phyloP scores from a whole-genome alignment of 352 stramenopile genomes.

The Aphanomyces stellatus region DNA sequence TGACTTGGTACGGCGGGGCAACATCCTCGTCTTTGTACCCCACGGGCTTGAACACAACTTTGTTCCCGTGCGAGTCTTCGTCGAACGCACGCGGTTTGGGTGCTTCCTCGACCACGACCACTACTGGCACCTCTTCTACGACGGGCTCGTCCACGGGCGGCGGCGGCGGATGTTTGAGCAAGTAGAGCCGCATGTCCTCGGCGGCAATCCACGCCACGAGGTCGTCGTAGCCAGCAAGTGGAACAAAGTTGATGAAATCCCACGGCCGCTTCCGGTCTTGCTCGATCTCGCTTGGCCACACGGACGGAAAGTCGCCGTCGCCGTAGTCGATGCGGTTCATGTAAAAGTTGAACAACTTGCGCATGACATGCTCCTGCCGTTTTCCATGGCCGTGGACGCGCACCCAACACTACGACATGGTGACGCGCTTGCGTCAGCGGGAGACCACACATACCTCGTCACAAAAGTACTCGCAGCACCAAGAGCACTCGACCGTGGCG shows the following conservation, averaged over 20 bases:
- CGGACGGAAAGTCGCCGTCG: conserved; percentile 83
- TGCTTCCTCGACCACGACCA: not conserved
- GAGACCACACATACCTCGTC: conserved; percentile 28
- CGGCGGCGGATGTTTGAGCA: not conserved
- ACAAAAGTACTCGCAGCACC: conserved; percentile 90
- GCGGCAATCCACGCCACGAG: conserved; percentile 52
- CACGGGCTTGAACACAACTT: not conserved
- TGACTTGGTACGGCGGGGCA: not conserved
- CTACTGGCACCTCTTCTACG: not conserved
- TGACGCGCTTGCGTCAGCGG: not conserved
- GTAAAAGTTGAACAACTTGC: conserved; percentile 89
- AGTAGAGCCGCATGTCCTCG: conserved; percentile 1
- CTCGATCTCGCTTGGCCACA: conserved; percentile 82
- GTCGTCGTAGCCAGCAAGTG: conserved; percentile 50
- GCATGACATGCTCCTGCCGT: conserved; percentile 56
- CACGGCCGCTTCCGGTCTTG: conserved; percentile 65
- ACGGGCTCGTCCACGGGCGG: not conserved
- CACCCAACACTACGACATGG: conserved; percentile 45
- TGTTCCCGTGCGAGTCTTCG: conserved; percentile 12
- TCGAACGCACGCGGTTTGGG: not conserved
- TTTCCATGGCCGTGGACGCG: conserved; percentile 82
- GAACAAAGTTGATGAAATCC: conserved; percentile 47
- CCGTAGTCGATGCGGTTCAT: conserved; percentile 85
- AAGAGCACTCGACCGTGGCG: conserved; percentile 77
- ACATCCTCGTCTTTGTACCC: not conserved